Percentiles rank a stretch among this genome's conserved stretches.
These are phyloP conservation scores for Aspergillus carbonarius DNA, from an alignment of 2,329 filamentous ascomycete species.

Conservation along the genomic window DNA sequence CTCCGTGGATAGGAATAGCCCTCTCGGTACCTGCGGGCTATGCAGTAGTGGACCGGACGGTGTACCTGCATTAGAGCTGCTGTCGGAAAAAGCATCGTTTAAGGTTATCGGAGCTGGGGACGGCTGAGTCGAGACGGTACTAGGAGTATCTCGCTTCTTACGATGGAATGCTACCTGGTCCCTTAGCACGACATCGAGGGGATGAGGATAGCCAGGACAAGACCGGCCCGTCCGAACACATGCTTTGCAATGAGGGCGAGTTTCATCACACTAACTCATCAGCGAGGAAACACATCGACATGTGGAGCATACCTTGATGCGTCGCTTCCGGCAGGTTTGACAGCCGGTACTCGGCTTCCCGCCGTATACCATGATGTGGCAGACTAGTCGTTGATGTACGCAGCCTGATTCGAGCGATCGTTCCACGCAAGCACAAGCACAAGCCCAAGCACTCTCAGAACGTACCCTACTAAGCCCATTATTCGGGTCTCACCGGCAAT, in stretches of 20 bases:
- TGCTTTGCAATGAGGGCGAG: conserved; percentile 29
- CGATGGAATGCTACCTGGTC: conserved; percentile 24
- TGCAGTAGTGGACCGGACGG: neutral
- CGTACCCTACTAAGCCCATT: neutral
- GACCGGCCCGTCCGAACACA: conserved; percentile 27
- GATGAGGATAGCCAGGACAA: conserved; percentile 31
- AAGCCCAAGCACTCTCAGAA: neutral
- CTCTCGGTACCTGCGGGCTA: conserved; percentile 8
- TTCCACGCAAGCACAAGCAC: neutral
- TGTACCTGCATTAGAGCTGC: neutral
- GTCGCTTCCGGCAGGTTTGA: conserved; percentile 29
- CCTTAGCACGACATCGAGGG: conserved; percentile 30
- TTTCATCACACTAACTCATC: conserved; percentile 29
- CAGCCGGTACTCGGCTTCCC: conserved; percentile 30
- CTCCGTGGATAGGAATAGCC: conserved; percentile 24
- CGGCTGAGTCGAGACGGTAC: neutral
- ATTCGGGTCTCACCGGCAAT: neutral
- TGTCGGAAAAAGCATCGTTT: neutral
- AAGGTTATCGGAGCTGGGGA: neutral
- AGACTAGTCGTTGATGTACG: neutral
- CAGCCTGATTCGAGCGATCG: neutral
- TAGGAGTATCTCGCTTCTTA: conserved; percentile 10
- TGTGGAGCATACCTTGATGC: conserved; percentile 27
- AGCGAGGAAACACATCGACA: neutral
- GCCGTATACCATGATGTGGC: conserved; percentile 25